Percentiles rank a stretch among this genome's conserved stretches.
Evolutionary conservation across 768 basidiomycete genomes (phyloP).

Genomic region (Rhodotorula paludigena): DNA sequence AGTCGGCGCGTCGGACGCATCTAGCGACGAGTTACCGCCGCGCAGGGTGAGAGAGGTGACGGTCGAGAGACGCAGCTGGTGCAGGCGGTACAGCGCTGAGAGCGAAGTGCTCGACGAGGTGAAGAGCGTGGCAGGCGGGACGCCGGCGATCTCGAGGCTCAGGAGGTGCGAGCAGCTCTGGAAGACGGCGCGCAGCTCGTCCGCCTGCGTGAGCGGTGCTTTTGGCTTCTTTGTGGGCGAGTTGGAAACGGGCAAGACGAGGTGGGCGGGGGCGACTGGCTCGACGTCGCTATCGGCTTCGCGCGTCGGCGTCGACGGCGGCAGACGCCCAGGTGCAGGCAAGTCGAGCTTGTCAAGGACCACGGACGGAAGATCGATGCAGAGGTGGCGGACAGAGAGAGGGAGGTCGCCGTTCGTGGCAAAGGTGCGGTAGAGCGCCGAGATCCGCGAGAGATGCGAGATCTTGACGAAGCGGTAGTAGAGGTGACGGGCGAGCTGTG

Average conservation of each 20-base stretch:
- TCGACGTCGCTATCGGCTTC: conserved; percentile 21
- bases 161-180: conserved; percentile 22
- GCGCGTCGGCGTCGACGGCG: neutral
- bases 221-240: neutral
- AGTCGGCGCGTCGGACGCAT: neutral
- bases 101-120: neutral
- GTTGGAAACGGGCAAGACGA: neutral
- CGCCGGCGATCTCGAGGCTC: conserved; percentile 21
- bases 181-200: conserved; percentile 23
- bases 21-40: neutral
- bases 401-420: neutral
- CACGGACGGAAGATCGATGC: conserved; percentile 3
- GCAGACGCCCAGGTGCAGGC: neutral
- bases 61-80: conserved; percentile 29
- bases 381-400: conserved; percentile 8
- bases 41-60: conserved; percentile 3
- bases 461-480: conserved; percentile 21
- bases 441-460: conserved; percentile 6
- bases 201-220: neutral
- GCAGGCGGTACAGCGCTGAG: conserved; percentile 19
- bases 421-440: neutral
- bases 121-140: conserved; percentile 12
- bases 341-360: neutral
- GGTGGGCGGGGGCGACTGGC: neutral
- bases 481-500: conserved; percentile 12